Evolutionary conservation across 1,284 basidiomycete genomes (phyloP), one percentile per base, ranked within the genome.

Genomic region (Microbotryum scabiosae): DNA sequence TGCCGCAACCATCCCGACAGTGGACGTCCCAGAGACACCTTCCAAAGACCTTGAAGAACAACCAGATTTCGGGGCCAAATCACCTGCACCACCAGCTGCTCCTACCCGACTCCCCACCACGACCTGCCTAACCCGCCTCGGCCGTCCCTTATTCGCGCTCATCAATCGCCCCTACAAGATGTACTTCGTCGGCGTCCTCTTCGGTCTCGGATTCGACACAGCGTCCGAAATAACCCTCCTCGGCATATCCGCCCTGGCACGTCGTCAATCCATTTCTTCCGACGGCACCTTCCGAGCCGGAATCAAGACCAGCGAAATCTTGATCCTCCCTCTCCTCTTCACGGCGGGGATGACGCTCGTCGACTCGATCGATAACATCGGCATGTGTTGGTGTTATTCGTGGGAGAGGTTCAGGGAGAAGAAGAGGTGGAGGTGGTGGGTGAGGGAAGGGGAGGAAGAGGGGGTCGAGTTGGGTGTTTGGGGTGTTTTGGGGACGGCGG

Each of bases 121-220:
- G 46, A 64, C 58, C 18, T 70, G 73, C 54, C 63, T 76, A n/a
- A 75, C 73, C 4, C 59, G 76, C 3, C 57, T 75, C 18, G 72
- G 70, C 4, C 57, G 68, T 36, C 76, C 76, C 5, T 62, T 77
- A 23, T 71, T 77, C 54, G 68, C 62, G n/a, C 59, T 73, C 10
- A 73, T 77, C 36, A 72, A 75, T 54, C 63, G 70, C n/a, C 74
- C 75, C 2, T 76, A 73, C 72, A 75, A 76, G 67, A 68, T 75
- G 62, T 76, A 75, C 48, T 74, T 74, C 0, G 63, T 77, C 25
- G 76, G 76, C 10, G 54, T 64, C 9, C 63, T 75, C 0, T 75
- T 74, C 56, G 75, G 76, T 1, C 66, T 76, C 18, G 76, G 76
- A 10, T 77, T 74, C 60, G 75, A 76, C 50, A 76, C 75, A 0